Conservation (phyloP, 768 basidiomycete genomes). For the Mycena venus region DNA sequence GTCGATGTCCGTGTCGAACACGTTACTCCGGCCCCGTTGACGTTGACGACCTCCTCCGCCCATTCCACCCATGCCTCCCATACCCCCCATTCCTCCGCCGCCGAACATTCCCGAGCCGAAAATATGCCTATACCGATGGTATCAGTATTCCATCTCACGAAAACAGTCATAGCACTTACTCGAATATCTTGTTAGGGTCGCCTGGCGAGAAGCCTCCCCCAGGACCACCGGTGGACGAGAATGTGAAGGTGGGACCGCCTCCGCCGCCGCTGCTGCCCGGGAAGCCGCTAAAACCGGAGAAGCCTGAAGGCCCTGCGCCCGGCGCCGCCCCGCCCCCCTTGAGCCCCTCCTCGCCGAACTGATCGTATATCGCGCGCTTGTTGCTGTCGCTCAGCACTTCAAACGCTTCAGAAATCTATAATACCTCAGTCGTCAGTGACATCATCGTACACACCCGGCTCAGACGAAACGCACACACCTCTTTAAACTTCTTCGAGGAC, state of each 20-base stretch:
- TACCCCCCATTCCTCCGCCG: conserved; percentile 44
- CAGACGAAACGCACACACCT: conserved; percentile 64
- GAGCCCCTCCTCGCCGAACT: conserved; percentile 95
- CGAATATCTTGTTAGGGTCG: conserved; percentile 92
- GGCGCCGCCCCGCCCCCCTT: conserved; percentile 75
- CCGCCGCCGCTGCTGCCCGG: conserved; percentile 61
- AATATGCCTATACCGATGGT: conserved; percentile 61
- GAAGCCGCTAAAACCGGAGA: conserved; percentile 54
- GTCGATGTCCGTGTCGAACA: not conserved
- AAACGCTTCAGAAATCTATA: conserved; percentile 94
- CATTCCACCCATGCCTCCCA: conserved; percentile 49
- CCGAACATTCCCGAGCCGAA: conserved; percentile 61
- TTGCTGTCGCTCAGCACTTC: conserved; percentile 93
- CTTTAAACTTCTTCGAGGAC: conserved; percentile 92
- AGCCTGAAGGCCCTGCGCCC: conserved; percentile 60
- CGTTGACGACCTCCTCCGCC: conserved; percentile 48
- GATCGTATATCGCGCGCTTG: conserved; percentile 90
- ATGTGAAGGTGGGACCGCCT: conserved; percentile 53
- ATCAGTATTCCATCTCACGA: not conserved
- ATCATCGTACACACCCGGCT: not conserved
- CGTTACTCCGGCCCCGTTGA: not conserved
- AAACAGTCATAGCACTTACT: conserved; percentile 62
- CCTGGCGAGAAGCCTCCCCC: conserved; percentile 76
- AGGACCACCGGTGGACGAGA: conserved; percentile 64
- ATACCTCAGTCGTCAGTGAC: conserved; percentile 8